These are phyloP conservation scores for Lactarius vividus DNA, from an alignment of 768 basidiomycete species.

Conservation along the genomic window DNA sequence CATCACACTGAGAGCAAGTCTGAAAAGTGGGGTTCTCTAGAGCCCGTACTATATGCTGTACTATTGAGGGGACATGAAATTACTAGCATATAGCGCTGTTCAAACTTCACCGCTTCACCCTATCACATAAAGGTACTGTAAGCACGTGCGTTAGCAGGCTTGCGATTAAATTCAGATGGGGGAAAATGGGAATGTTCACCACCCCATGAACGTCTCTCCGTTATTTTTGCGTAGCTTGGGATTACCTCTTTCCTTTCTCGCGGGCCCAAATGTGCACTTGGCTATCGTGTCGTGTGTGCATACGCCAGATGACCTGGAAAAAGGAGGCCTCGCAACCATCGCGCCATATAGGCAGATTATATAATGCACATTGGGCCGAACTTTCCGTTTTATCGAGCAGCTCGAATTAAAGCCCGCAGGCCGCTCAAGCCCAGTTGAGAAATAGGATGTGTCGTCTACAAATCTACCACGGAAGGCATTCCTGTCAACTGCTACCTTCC, in stretches of 20 bases:
- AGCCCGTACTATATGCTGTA: not conserved
- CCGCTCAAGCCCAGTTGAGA: not conserved
- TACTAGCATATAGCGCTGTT: not conserved
- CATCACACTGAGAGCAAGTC: not conserved
- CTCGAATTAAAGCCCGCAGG: not conserved
- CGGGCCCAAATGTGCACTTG: not conserved
- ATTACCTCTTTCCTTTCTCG: constrained; percentile 9
- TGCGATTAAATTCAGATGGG: not conserved
- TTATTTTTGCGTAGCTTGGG: not conserved
- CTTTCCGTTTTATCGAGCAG: constrained; percentile 3
- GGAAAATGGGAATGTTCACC: constrained; percentile 2
- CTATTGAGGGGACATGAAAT: not conserved
- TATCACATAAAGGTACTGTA: not conserved
- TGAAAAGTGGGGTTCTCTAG: not conserved
- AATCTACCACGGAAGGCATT: constrained; percentile 1
- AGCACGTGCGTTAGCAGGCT: not conserved
- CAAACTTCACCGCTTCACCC: not conserved
- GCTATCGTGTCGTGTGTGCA: not conserved
- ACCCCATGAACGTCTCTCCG: not conserved
- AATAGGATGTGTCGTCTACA: not conserved
- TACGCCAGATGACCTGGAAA: too few relatives aligned
- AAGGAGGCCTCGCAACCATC: not conserved
- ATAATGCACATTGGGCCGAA: not conserved
- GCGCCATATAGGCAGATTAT: not conserved
- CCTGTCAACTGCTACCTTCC: constrained; percentile 1